These are phyloP conservation scores for Anastatica hierochuntica DNA, from an alignment of 345 rosid species.

Conservation along the genomic window DNA sequence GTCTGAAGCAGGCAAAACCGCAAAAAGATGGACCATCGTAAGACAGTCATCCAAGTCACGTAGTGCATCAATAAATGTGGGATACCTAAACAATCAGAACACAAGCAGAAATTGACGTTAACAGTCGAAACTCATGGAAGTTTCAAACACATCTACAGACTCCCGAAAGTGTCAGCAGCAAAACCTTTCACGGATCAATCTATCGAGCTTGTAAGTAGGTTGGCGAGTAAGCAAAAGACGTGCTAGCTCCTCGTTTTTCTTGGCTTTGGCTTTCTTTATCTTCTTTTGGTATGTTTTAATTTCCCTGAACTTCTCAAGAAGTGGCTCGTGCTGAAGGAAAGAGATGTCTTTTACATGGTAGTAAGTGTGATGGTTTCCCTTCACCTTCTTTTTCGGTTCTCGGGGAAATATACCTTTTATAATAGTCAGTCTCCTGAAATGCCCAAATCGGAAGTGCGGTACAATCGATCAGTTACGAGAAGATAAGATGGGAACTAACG, in stretches of 20 bases:
- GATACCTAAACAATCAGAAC: slow-evolving; percentile 48
- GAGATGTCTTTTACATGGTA: slow-evolving; percentile 86
- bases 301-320: slow-evolving; percentile 82
- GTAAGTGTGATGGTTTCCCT: slow-evolving; percentile 88
- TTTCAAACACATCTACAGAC: background rate
- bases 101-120: slow-evolving; percentile 1
- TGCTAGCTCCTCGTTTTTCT: slow-evolving; percentile 70
- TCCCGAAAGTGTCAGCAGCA: background rate
- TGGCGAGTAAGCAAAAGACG: slow-evolving; percentile 50
- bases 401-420: slow-evolving; percentile 82
- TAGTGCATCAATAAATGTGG: slow-evolving; percentile 72
- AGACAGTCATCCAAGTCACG: slow-evolving; percentile 97
- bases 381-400: slow-evolving; percentile 90
- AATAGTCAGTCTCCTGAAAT: slow-evolving; percentile 64
- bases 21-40: slow-evolving; percentile 89
- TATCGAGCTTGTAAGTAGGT: slow-evolving; percentile 60
- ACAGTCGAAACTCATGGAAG: background rate
- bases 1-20: slow-evolving; percentile 73
- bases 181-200: slow-evolving; percentile 77
- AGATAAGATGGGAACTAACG: no score
- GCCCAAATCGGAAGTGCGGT: background rate
- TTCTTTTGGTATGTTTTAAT: slow-evolving; percentile 62
- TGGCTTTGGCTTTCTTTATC: slow-evolving; percentile 68
- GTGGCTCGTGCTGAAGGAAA: slow-evolving; percentile 74
- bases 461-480: no score